phyloP scores from a whole-genome alignment of 495 filamentous ascomycete species.

The Aspergillus carlsbadensis region DNA sequence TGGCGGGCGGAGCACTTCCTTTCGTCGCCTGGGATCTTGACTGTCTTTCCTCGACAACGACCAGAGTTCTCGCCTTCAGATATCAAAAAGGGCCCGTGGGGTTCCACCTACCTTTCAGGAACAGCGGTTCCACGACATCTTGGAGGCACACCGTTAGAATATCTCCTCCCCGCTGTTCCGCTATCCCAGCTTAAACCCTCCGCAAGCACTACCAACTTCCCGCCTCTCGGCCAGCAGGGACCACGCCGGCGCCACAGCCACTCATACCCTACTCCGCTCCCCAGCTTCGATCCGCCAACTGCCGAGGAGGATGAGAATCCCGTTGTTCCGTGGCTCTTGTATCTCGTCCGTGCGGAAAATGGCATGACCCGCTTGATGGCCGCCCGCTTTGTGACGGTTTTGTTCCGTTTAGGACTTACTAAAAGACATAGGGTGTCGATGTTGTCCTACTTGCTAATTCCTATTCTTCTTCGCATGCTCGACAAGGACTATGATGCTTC shows the following conservation, averaged over 20 bases:
- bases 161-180: conserved; percentile 55
- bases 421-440: conserved; percentile 60
- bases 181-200: conserved; percentile 32
- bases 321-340: conserved; percentile 80
- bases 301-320: conserved; percentile 72
- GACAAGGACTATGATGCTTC: conserved; percentile 51
- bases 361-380: conserved; percentile 73
- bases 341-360: conserved; percentile 59
- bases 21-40: conserved; percentile 71
- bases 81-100: conserved; percentile 49
- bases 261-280: conserved; percentile 36
- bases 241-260: conserved; percentile 45
- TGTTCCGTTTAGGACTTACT: conserved; percentile 68
- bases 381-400: conserved; percentile 71
- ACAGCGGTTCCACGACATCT: conserved; percentile 43
- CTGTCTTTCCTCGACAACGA: conserved; percentile 61
- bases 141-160: conserved; percentile 55
- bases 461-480: conserved; percentile 69
- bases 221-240: conserved; percentile 52
- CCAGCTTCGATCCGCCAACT: conserved; percentile 35
- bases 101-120: conserved; percentile 42
- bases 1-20: conserved; percentile 75
- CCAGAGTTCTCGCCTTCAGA: conserved; percentile 43
- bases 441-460: conserved; percentile 67
- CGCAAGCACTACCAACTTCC: conserved; percentile 48